Percentiles rank a stretch among this genome's conserved stretches.
phyloP scores from a whole-genome alignment of 108 stramenopile species.

The Pseudonitzschia multiseries region DNA sequence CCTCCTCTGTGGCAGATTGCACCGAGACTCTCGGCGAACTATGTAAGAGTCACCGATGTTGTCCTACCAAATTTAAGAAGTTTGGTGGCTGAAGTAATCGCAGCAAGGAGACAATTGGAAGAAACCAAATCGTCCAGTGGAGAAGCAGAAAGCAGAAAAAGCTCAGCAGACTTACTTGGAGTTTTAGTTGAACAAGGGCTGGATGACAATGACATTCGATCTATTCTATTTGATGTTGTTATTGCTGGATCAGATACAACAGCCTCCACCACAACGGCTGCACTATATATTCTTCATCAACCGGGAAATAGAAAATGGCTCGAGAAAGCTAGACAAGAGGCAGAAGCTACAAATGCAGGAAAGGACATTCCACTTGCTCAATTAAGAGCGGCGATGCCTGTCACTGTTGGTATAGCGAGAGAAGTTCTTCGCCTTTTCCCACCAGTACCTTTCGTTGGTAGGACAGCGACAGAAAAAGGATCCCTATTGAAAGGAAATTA shows the following conservation, averaged over 20 bases:
- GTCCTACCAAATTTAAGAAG: slow-evolving; percentile 13
- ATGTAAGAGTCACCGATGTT: slow-evolving; percentile 27
- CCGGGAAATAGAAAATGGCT: slow-evolving; percentile 17
- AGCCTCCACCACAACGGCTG: slow-evolving; percentile 16
- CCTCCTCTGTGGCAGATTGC: slow-evolving; percentile 29
- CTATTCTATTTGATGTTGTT: slow-evolving; percentile 24
- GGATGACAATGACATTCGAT: slow-evolving; percentile 24
- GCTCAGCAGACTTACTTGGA: slow-evolving; percentile 13
- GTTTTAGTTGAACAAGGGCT: slow-evolving; percentile 15
- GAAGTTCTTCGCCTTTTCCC: slow-evolving; percentile 25
- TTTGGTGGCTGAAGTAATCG: slow-evolving; percentile 21
- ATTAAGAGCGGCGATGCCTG: slow-evolving; percentile 8
- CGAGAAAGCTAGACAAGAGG: slow-evolving; percentile 6
- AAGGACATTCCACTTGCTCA: background rate
- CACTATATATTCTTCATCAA: slow-evolving; percentile 10
- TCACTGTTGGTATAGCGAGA: slow-evolving; percentile 11
- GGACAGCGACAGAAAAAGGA: slow-evolving; percentile 13
- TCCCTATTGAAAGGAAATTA: background rate
- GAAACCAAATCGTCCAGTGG: background rate
- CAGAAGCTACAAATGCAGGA: background rate
- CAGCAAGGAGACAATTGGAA: background rate
- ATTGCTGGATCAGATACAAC: slow-evolving; percentile 25
- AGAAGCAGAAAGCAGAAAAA: background rate
- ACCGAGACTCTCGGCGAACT: slow-evolving; percentile 18
- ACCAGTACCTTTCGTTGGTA: slow-evolving; percentile 27